Percentiles rank a stretch among this genome's conserved stretches.
Evolutionary conservation across 108 stramenopile species (phyloP).

Genomic region (Fistulifera pelliculosa): DNA sequence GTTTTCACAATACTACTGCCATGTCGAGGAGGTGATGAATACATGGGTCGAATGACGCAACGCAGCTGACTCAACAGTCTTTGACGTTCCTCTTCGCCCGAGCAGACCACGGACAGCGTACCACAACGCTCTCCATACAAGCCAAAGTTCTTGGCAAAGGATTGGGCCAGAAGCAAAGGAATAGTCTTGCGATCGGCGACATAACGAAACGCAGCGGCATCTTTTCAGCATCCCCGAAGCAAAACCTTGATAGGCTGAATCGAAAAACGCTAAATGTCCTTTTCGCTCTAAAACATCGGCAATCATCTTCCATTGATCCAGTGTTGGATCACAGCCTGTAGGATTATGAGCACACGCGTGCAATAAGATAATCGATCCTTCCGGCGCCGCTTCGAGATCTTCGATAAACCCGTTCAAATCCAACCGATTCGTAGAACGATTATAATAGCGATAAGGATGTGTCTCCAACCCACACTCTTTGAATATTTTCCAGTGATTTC

Average conservation of each 20-base stretch:
- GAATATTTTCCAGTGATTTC: slow-evolving; percentile 94
- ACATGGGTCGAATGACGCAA: slow-evolving; percentile 92
- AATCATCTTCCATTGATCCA: slow-evolving; percentile 83
- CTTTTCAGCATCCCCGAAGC: slow-evolving; percentile 94
- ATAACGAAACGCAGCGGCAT: slow-evolving; percentile 83
- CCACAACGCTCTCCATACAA: slow-evolving; percentile 97
- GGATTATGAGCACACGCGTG: slow-evolving; percentile 99
- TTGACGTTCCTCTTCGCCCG: slow-evolving; percentile 64
- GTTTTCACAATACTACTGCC: slow-evolving; percentile 91
- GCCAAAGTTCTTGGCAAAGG: slow-evolving; percentile 99
- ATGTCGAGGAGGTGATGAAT: slow-evolving; percentile 91
- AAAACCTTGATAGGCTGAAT: slow-evolving; percentile 98
- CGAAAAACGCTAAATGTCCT: slow-evolving; percentile 85
- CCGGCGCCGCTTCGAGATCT: slow-evolving; percentile 75
- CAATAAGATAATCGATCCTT: slow-evolving; percentile 82
- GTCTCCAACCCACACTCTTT: slow-evolving; percentile 79
- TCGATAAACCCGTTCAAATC: slow-evolving; percentile 83
- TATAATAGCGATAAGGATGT: slow-evolving; percentile 85
- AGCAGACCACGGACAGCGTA: slow-evolving; percentile 82
- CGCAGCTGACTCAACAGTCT: slow-evolving; percentile 90
- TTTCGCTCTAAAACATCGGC: slow-evolving; percentile 65
- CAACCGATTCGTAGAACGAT: slow-evolving; percentile 69
- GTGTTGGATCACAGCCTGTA: slow-evolving; percentile 94
- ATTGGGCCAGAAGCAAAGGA: slow-evolving; percentile 86
- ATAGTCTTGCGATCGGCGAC: slow-evolving; percentile 81